Percentiles rank a stretch among this genome's conserved stretches.
Evolutionary conservation across 2,329 filamentous ascomycete species (phyloP).

Genomic region (Arthroderma uncinatum): DNA sequence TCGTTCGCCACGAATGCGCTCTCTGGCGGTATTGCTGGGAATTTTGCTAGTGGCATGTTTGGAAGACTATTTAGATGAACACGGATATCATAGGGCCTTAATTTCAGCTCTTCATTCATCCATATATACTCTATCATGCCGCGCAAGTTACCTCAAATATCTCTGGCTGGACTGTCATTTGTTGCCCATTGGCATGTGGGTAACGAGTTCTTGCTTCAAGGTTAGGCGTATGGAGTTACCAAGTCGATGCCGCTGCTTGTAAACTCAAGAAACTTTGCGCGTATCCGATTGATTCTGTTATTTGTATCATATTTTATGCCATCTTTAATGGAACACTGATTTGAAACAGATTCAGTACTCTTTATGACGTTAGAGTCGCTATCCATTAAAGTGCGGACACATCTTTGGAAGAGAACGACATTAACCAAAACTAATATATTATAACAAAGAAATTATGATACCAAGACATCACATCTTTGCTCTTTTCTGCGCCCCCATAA

Average conservation of each 20-base stretch:
- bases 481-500: background rate
- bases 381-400: no score
- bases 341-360: background rate
- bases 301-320: background rate
- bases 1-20: conserved; percentile 47
- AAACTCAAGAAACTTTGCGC: background rate
- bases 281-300: background rate
- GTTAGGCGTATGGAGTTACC: background rate
- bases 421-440: background rate
- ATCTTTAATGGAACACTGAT: background rate
- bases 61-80: conserved; percentile 42
- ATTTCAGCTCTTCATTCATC: background rate
- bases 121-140: background rate
- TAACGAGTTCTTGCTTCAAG: background rate
- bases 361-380: no score
- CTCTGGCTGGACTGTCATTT: background rate
- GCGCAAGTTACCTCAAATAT: background rate
- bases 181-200: background rate
- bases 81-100: background rate
- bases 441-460: background rate
- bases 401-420: background rate
- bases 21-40: conserved; percentile 44
- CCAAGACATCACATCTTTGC: background rate
- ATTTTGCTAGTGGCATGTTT: conserved; percentile 44
- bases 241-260: background rate